A percentile compares a stretch with the other conserved stretches of the same genome.
These are phyloP conservation scores for Fusarium drepaniforme DNA, from an alignment of 2,329 filamentous ascomycete genomes.

Conservation along the genomic window DNA sequence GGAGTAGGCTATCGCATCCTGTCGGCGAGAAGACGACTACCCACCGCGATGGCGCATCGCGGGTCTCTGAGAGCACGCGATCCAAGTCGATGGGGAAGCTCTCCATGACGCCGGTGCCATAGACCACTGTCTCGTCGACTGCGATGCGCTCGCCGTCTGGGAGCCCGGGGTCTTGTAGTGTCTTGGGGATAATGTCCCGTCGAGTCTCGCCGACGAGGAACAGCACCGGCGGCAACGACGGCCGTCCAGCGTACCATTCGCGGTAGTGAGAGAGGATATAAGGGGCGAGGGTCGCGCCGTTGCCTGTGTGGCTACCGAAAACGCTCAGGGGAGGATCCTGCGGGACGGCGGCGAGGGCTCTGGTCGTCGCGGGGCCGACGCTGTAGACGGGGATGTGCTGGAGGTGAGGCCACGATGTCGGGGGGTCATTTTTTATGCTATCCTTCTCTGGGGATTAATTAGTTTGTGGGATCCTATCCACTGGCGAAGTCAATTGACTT, in stretches of 20 bases:
- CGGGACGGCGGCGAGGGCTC: constrained; percentile 72
- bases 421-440: not conserved
- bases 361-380: constrained; percentile 84
- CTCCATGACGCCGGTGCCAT: constrained; percentile 86
- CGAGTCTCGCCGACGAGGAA: constrained; percentile 94
- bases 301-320: constrained; percentile 85
- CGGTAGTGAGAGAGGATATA: constrained; percentile 86
- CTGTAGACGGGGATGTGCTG: constrained; percentile 76
- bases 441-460: not conserved
- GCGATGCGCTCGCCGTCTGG: constrained; percentile 64
- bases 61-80: constrained; percentile 60
- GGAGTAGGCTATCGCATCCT: constrained; percentile 72
- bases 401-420: constrained; percentile 63
- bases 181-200: constrained; percentile 89
- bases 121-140: constrained; percentile 86
- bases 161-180: constrained; percentile 71
- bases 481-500: not conserved
- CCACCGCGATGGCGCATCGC: constrained; percentile 67
- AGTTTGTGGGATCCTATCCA: not conserved
- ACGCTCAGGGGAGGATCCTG: constrained; percentile 69
- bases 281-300: constrained; percentile 81
- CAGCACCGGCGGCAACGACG: constrained; percentile 73
- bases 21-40: constrained; percentile 80
- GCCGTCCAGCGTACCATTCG: constrained; percentile 58
- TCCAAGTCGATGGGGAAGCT: constrained; percentile 80